phyloP scores from a whole-genome alignment of 805 yeast genomes.

The Spathaspora sp. region DNA sequence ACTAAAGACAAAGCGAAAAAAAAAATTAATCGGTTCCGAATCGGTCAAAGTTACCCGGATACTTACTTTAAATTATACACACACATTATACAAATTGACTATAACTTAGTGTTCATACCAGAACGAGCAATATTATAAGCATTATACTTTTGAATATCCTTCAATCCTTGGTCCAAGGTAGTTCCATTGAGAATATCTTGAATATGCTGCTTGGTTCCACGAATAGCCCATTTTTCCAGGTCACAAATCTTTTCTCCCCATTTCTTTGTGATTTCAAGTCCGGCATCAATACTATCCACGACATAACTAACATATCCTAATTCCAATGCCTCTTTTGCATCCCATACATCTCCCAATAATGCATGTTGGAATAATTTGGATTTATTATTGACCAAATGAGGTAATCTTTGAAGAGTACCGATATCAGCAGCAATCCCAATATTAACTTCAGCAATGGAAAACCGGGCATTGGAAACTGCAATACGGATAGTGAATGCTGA shows the following conservation, averaged over 20 bases:
- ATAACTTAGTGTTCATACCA: background rate
- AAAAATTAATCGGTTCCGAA: background rate
- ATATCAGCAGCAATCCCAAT: slow-evolving; percentile 78
- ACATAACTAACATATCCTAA: slow-evolving; percentile 54
- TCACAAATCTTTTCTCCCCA: slow-evolving; percentile 46
- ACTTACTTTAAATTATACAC: background rate
- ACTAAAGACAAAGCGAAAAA: background rate
- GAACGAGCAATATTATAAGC: slow-evolving; percentile 24
- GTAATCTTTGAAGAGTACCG: slow-evolving; percentile 70
- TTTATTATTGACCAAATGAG: slow-evolving; percentile 47
- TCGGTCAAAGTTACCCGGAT: background rate
- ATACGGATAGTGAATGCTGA: slow-evolving; percentile 57
- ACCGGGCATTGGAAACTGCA: slow-evolving; percentile 46
- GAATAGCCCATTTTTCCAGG: slow-evolving; percentile 56
- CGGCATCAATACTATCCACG: slow-evolving; percentile 44
- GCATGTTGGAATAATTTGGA: slow-evolving; percentile 60
- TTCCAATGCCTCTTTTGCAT: slow-evolving; percentile 49
- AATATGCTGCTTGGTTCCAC: slow-evolving; percentile 58
- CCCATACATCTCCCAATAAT: slow-evolving; percentile 57
- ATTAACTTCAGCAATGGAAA: slow-evolving; percentile 66
- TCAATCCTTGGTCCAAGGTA: slow-evolving; percentile 44
- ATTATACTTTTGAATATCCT: slow-evolving; percentile 52
- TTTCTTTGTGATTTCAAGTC: slow-evolving; percentile 44
- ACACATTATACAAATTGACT: background rate
- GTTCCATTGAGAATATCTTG: slow-evolving; percentile 38